Conservation (phyloP, 1,139 yeast species). For the Hyphopichia fennica region DNA sequence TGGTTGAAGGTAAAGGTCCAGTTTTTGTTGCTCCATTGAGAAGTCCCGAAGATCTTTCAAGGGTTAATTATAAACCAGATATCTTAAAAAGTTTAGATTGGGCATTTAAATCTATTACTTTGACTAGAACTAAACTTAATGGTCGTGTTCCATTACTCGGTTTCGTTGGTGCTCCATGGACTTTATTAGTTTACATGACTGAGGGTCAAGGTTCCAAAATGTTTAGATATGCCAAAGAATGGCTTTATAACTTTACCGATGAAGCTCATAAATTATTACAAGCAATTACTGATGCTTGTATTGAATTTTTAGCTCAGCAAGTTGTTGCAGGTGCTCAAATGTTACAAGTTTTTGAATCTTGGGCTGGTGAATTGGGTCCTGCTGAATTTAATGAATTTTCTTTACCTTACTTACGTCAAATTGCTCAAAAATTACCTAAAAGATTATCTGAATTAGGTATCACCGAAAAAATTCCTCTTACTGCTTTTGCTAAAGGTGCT, state of each 20-base stretch:
- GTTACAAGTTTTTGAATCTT: constrained; percentile 93
- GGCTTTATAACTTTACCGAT: constrained; percentile 81
- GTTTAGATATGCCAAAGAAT: constrained; percentile 87
- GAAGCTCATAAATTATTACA: constrained; percentile 71
- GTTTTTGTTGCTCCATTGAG: constrained; percentile 88
- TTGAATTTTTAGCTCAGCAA: constrained; percentile 91
- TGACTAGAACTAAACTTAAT: constrained; percentile 76
- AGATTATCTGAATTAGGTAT: constrained; percentile 74
- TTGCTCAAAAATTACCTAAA: constrained; percentile 64
- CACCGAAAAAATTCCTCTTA: constrained; percentile 73
- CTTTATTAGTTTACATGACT: constrained; percentile 91
- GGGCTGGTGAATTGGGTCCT: constrained; percentile 98
- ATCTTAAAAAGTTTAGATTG: constrained; percentile 78
- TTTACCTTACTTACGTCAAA: constrained; percentile 81
- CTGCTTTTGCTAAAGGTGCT: constrained; percentile 93
- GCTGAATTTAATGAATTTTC: constrained; percentile 84
- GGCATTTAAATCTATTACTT: constrained; percentile 90
- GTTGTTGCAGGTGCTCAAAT: constrained; percentile 98
- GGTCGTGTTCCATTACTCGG: constrained; percentile 96
- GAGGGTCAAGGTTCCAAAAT: constrained; percentile 96
- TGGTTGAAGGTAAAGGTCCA: constrained; percentile 96
- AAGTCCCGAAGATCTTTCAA: constrained; percentile 61
- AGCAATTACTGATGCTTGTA: constrained; percentile 82
- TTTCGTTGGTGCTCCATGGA: constrained; percentile 98
- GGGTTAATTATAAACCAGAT: constrained; percentile 63